These are phyloP conservation scores for Leccinum subrobustum DNA, from an alignment of 1,284 basidiomycete species.

Conservation along the genomic window DNA sequence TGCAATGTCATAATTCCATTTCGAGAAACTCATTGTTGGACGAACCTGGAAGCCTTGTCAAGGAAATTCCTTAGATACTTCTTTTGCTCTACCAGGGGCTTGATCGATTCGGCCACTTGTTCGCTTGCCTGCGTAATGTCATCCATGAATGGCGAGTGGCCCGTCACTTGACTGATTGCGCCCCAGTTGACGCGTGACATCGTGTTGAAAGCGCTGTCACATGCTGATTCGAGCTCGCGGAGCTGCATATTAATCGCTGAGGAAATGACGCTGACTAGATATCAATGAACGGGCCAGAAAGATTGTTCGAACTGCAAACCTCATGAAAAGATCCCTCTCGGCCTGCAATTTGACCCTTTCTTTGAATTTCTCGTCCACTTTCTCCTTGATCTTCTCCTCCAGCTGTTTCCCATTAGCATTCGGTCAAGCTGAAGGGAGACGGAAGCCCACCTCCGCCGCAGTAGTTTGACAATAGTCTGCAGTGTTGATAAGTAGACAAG, in stretches of 20 bases:
- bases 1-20: neutral
- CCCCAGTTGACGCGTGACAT: slow-evolving; percentile 82
- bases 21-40: neutral
- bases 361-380: slow-evolving; percentile 73
- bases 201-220: slow-evolving; percentile 72
- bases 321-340: slow-evolving; percentile 87
- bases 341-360: slow-evolving; percentile 80
- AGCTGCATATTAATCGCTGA: slow-evolving; percentile 76
- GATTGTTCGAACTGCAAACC: slow-evolving; percentile 43
- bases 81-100: slow-evolving; percentile 84
- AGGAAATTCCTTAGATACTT: slow-evolving; percentile 90
- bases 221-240: slow-evolving; percentile 78
- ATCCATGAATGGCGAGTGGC: slow-evolving; percentile 77
- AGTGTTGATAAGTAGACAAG: slow-evolving; percentile 90
- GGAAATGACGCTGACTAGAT: slow-evolving; percentile 69
- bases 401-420: slow-evolving; percentile 50
- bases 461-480: slow-evolving; percentile 97
- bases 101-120: slow-evolving; percentile 63
- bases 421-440: neutral
- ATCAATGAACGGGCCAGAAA: slow-evolving; percentile 6
- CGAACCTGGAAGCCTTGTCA: slow-evolving; percentile 86
- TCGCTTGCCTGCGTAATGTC: slow-evolving; percentile 71
- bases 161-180: slow-evolving; percentile 77
- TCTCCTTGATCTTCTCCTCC: slow-evolving; percentile 87
- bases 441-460: slow-evolving; percentile 66